Conservation (phyloP, 2,329 filamentous ascomycete species). For the Aspergillus chevalieri region DNA sequence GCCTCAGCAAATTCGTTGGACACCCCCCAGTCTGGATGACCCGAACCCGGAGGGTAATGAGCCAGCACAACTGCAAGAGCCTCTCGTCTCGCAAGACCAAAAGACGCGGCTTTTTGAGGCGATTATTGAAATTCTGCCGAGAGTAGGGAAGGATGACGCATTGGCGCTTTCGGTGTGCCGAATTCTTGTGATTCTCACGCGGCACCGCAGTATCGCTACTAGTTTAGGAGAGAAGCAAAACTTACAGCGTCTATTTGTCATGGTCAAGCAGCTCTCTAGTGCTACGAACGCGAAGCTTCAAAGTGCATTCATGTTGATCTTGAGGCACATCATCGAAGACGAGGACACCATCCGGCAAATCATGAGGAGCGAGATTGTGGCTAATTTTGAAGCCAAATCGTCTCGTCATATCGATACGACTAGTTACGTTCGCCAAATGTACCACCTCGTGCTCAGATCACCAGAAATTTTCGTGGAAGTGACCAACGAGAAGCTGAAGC, state of each 20-base stretch:
- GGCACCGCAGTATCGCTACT: slow-evolving; percentile 63
- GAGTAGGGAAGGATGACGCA: slow-evolving; percentile 78
- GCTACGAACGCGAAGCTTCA: slow-evolving; percentile 70
- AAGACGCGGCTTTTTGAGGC: slow-evolving; percentile 67
- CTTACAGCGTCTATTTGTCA: slow-evolving; percentile 82
- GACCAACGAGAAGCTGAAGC: slow-evolving; percentile 74
- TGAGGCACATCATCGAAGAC: slow-evolving; percentile 92
- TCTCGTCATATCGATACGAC: slow-evolving; percentile 61
- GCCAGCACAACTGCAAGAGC: slow-evolving; percentile 55
- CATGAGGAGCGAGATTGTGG: slow-evolving; percentile 81
- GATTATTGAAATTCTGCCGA: slow-evolving; percentile 76
- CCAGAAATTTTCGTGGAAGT: slow-evolving; percentile 83
- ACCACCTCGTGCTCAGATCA: slow-evolving; percentile 71
- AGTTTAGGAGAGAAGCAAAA: slow-evolving; percentile 80
- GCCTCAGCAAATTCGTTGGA: slow-evolving; percentile 69
- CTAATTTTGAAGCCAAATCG: slow-evolving; percentile 60
- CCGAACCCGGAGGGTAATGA: slow-evolving; percentile 45
- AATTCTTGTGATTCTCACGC: slow-evolving; percentile 80
- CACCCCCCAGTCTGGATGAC: slow-evolving; percentile 43
- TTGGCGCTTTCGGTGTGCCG: slow-evolving; percentile 78
- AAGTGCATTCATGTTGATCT: slow-evolving; percentile 71
- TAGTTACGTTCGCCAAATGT: slow-evolving; percentile 68
- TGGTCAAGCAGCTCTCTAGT: slow-evolving; percentile 86
- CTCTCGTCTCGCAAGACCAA: slow-evolving; percentile 58
- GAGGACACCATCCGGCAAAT: slow-evolving; percentile 84